Conservation (phyloP, 202 grass and related monocot genomes). For the Panicum virgatum region DNA sequence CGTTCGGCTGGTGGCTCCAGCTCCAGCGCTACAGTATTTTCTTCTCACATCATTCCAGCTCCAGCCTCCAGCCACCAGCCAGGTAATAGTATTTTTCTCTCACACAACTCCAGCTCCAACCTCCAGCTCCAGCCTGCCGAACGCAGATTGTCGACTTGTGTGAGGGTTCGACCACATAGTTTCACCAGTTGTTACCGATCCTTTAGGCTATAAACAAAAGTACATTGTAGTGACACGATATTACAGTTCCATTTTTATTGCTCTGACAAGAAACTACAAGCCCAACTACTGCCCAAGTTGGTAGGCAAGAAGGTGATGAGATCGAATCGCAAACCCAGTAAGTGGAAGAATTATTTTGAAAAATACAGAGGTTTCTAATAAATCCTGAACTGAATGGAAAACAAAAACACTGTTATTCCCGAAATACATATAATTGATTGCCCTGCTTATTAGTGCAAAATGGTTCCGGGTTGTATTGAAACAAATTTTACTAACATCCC, state of each 20-base stretch:
- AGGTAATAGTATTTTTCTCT: no score
- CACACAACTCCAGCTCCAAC: no score
- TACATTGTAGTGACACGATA: neutral
- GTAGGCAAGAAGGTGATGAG: neutral
- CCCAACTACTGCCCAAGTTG: neutral
- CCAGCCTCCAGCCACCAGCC: no score
- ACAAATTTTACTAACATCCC: neutral
- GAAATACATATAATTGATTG: neutral
- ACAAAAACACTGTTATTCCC: neutral
- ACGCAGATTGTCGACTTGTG: conserved; percentile 14
- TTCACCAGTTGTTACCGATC: neutral
- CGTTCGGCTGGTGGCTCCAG: no score
- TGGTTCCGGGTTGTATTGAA: neutral
- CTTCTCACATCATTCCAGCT: no score
- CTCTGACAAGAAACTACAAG: neutral
- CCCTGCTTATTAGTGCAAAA: neutral
- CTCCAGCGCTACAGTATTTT: no score
- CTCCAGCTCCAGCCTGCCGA: no score
- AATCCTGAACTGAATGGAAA: neutral
- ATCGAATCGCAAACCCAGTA: neutral
- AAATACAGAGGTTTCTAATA: neutral
- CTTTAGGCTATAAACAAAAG: conserved; percentile 1
- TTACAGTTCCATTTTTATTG: neutral
- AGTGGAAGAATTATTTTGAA: neutral
- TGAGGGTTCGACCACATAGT: conserved; percentile 18